Evolutionary conservation across 768 basidiomycete genomes (phyloP).

Genomic region (Gymnopilus dilepis): DNA sequence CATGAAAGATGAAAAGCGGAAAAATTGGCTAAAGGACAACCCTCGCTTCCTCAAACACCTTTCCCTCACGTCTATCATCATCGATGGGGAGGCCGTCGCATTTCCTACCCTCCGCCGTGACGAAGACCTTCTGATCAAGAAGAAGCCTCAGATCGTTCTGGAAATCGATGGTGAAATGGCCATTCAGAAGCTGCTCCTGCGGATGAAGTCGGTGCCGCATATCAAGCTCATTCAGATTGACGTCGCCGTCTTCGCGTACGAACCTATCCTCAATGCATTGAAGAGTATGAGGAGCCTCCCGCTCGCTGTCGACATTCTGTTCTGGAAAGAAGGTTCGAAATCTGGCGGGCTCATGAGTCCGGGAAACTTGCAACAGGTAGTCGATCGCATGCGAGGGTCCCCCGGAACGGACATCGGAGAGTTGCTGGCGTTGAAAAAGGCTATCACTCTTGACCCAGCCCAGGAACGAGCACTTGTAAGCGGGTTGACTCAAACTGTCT

Average conservation of each 20-base stretch:
- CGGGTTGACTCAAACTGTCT: conserved; percentile 59
- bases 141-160: conserved; percentile 56
- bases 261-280: conserved; percentile 63
- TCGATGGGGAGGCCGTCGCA: conserved; percentile 51
- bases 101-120: conserved; percentile 61
- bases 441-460: conserved; percentile 55
- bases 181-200: conserved; percentile 43
- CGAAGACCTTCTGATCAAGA: conserved; percentile 53
- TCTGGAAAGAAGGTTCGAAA: conserved; percentile 47
- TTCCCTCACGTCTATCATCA: conserved; percentile 57
- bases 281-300: conserved; percentile 52
- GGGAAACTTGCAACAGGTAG: conserved; percentile 5
- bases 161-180: conserved; percentile 53
- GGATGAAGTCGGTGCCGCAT: conserved; percentile 39
- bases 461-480: conserved; percentile 54
- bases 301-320: conserved; percentile 54
- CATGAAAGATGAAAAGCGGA: conserved; percentile 35
- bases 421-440: conserved; percentile 40
- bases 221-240: conserved; percentile 61
- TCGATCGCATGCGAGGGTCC: conserved; percentile 32
- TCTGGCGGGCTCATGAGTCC: conserved; percentile 10
- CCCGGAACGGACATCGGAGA: conserved; percentile 44
- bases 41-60: conserved; percentile 55
- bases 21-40: conserved; percentile 42
- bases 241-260: conserved; percentile 65